Base-by-base conservation (phyloP, 139 green algal genomes). In the Picochlorum sp. region DNA sequence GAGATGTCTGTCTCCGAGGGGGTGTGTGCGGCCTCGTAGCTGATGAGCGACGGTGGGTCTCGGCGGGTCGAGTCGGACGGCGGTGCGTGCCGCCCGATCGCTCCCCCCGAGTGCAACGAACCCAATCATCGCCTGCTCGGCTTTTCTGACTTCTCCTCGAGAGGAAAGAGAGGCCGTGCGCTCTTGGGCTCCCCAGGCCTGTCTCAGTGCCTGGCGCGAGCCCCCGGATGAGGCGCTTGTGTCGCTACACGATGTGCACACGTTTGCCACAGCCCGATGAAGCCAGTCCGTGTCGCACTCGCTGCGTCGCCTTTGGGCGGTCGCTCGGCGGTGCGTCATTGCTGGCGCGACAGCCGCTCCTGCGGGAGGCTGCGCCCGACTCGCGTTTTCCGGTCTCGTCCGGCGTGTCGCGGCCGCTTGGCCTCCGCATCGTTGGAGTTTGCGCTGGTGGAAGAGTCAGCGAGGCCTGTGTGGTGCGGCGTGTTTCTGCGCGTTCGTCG, bases 401-500 rank as follows among this genome's bases (percentile, higher is more conserved):
- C 18, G 31, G 31, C 31, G 31, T 38, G 8, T 38, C 8, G 31
- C 47, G 18, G 47, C 51, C 20, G 11, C 51, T 24, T 30, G 20
- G 18, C 51, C 20, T 30, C 21, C 51, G 20, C 51, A 16, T 16
- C 21, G 51, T 52, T 34, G 51, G 51, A 58, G 31, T 38, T 14
- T 24, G 18, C 51, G 20, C 21, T 30, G 21, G 51, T 58, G 51
- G 51, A 30, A 30, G 20, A 28, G n/a, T 30, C 20, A 58, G 51
- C 20, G 21, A 58, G 21, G 51, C 20, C n/a, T 58, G 51, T 52
- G 45, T 52, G 45, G 15, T 52, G 45, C 45, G 45, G 45, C 45
- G 45, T 23, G 45, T 20, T 20, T 5, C n/a, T 5, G 2, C 31
- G 2, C 6, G 11, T 28, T 14, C 20, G 20, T 30, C 51, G 20